Evolutionary conservation across 2,329 filamentous ascomycete species (phyloP).

Genomic region (Zymoseptoria tritici): DNA sequence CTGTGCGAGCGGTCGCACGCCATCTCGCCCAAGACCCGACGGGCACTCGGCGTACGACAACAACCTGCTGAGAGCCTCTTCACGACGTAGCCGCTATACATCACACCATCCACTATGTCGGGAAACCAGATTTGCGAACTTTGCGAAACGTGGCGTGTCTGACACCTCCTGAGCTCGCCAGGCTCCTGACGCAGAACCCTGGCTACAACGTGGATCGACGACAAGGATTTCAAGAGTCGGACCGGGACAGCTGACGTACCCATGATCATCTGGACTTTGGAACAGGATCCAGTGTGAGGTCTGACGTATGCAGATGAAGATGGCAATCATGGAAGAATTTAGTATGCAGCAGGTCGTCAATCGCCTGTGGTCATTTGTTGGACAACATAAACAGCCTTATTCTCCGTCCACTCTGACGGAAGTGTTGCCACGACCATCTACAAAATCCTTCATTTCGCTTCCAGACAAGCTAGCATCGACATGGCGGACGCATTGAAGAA

Average conservation of each 20-base stretch:
- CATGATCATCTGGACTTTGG: not conserved
- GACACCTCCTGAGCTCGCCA: not conserved
- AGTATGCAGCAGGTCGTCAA: not conserved
- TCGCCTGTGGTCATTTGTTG: not conserved
- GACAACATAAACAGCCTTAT: not conserved
- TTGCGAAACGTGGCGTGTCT: not conserved
- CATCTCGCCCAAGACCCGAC: not conserved
- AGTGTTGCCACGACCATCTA: not conserved
- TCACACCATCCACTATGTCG: not conserved
- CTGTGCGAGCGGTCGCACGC: not conserved
- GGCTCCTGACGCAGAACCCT: not conserved
- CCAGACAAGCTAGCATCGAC: not conserved
- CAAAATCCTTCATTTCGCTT: not conserved
- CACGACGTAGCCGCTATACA: not conserved
- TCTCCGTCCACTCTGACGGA: not conserved
- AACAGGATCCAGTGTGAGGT: not conserved
- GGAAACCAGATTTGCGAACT: not conserved
- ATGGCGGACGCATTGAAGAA: slow-evolving; percentile 17
- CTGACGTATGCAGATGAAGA: not conserved
- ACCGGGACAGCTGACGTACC: not conserved
- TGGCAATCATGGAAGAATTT: not conserved
- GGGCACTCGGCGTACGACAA: not conserved
- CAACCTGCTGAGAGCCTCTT: not conserved
- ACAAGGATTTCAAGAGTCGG: not conserved
- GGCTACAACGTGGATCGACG: not conserved